These are phyloP conservation scores for Diplosphaera chodatii DNA, from an alignment of 139 green algal genomes.

Conservation along the genomic window DNA sequence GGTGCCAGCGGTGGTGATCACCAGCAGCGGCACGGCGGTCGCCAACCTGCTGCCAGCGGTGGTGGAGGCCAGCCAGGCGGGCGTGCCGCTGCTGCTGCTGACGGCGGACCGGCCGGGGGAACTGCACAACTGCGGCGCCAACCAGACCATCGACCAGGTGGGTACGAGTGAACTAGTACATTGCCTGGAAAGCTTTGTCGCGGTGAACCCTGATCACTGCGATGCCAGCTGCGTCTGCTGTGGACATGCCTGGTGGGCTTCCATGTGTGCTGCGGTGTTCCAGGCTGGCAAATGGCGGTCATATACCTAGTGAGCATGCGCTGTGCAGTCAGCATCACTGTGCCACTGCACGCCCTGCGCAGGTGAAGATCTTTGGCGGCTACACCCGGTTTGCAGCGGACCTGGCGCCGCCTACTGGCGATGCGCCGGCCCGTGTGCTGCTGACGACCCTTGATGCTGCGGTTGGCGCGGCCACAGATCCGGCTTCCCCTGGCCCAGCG, in stretches of 20 bases:
- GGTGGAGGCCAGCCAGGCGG: constrained; percentile 76
- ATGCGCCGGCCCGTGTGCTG: constrained; percentile 46
- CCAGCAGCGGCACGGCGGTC: constrained; percentile 88
- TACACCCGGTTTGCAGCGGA: constrained; percentile 78
- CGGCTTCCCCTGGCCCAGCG: constrained; percentile 67
- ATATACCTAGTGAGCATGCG: too few species aligned
- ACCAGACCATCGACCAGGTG: constrained; percentile 94
- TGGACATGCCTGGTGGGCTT: too few species aligned
- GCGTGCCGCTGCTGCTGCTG: constrained; percentile 86
- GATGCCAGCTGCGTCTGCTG: too few species aligned
- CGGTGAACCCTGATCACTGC: too few species aligned
- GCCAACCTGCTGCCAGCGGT: constrained; percentile 94
- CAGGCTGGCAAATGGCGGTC: too few species aligned
- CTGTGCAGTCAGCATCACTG: too few species aligned
- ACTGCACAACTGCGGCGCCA: constrained; percentile 84
- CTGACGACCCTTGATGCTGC: constrained; percentile 68
- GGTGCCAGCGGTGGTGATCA: constrained; percentile 63
- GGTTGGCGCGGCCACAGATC: constrained; percentile 15
- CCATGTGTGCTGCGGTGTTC: too few species aligned
- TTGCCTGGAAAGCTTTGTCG: too few species aligned
- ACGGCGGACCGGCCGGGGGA: constrained; percentile 90
- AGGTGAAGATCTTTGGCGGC: constrained; percentile 90
- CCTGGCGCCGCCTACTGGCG: constrained; percentile 54
- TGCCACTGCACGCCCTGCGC: too few species aligned
- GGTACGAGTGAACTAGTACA: too few species aligned